Percentiles rank a stretch among this genome's conserved stretches.
phyloP scores from a whole-genome alignment of 345 rosid species.

The Camelina hispida region DNA sequence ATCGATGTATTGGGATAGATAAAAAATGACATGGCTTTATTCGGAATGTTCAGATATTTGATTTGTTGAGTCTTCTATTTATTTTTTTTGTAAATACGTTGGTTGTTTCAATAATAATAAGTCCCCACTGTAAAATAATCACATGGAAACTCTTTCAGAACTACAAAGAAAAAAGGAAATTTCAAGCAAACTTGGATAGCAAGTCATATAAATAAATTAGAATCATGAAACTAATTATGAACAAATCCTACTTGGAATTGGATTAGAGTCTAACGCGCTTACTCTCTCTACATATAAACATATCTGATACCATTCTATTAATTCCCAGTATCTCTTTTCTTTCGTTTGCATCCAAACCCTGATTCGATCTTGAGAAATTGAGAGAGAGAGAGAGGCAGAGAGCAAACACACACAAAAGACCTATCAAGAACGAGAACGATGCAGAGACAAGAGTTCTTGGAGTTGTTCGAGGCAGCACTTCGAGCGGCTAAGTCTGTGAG shows the following conservation, averaged over 20 bases:
- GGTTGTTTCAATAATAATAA: background rate
- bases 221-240: too few relatives aligned
- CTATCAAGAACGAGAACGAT: background rate
- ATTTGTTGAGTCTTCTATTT: background rate
- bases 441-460: slow-evolving; percentile 19
- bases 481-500: slow-evolving; percentile 29
- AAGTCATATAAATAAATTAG: background rate
- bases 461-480: background rate
- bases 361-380: background rate
- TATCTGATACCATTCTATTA: background rate
- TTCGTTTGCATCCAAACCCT: slow-evolving; percentile 3
- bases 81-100: background rate
- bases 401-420: background rate
- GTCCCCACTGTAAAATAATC: background rate
- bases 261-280: background rate
- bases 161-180: background rate
- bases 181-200: background rate
- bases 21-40: background rate
- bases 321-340: background rate
- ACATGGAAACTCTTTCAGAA: background rate
- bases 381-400: background rate
- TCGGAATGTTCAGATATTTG: background rate
- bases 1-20: too few relatives aligned
- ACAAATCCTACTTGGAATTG: background rate
- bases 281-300: background rate